phyloP scores from a whole-genome alignment of 768 basidiomycete species.

The Xerocomellus chrysenteron region DNA sequence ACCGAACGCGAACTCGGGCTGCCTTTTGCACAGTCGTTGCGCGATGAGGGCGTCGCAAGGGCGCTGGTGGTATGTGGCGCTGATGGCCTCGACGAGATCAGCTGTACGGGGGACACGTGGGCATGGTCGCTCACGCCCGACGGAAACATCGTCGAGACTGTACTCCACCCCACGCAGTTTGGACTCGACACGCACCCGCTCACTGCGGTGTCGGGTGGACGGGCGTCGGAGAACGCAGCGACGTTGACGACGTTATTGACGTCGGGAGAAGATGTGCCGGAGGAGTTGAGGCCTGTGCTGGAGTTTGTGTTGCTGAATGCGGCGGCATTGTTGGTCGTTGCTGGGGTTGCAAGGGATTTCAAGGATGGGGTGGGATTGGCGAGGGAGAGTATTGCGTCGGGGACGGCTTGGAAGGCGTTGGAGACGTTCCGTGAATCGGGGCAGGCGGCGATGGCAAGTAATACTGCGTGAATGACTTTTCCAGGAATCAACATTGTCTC shows the following conservation, averaged over 20 bases:
- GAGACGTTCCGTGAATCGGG: slow-evolving; percentile 50
- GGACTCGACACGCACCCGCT: slow-evolving; percentile 75
- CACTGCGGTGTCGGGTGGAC: slow-evolving; percentile 64
- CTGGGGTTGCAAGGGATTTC: slow-evolving; percentile 70
- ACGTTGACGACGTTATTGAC: slow-evolving; percentile 66
- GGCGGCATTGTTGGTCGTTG: slow-evolving; percentile 82
- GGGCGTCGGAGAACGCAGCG: slow-evolving; percentile 78
- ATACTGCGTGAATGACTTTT: too few relatives aligned
- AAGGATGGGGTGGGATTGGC: slow-evolving; percentile 72
- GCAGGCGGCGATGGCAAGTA: background rate
- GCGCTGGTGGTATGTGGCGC: slow-evolving; percentile 93
- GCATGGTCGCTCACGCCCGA: slow-evolving; percentile 74
- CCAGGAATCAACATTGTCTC: too few relatives aligned
- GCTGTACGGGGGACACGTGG: slow-evolving; percentile 86
- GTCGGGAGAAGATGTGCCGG: slow-evolving; percentile 57
- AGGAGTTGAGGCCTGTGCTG: slow-evolving; percentile 57
- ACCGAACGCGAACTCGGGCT: slow-evolving; percentile 77
- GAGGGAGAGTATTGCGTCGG: slow-evolving; percentile 56
- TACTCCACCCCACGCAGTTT: slow-evolving; percentile 71
- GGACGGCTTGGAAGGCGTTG: slow-evolving; percentile 59
- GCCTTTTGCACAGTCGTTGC: slow-evolving; percentile 76
- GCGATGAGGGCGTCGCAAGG: slow-evolving; percentile 72
- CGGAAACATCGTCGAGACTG: slow-evolving; percentile 59
- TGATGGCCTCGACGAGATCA: slow-evolving; percentile 93
- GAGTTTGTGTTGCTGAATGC: slow-evolving; percentile 93